Conservation (phyloP, 1,139 yeast species). For the Geotrichum reessii region DNA sequence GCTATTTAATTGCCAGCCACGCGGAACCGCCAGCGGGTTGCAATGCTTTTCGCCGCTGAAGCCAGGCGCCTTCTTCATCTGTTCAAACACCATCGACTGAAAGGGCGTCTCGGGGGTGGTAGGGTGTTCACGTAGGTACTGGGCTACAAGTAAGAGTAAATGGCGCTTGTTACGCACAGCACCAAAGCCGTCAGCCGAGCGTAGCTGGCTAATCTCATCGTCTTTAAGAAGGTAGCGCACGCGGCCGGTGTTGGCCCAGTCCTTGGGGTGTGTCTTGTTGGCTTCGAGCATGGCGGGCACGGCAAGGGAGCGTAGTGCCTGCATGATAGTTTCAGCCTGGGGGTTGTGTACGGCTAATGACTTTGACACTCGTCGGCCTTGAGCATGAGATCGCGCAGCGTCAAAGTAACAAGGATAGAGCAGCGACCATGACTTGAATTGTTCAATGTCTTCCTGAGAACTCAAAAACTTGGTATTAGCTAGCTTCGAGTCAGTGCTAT, state of each 20-base stretch:
- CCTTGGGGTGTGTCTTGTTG: constrained; percentile 90
- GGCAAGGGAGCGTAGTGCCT: constrained; percentile 48
- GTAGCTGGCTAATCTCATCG: constrained; percentile 34
- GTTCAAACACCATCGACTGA: constrained; percentile 50
- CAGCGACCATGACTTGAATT: constrained; percentile 62
- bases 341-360: constrained; percentile 78
- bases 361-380: constrained; percentile 76
- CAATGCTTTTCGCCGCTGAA: constrained; percentile 43
- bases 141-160: constrained; percentile 55
- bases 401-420: constrained; percentile 93
- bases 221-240: constrained; percentile 64
- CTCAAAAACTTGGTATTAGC: constrained; percentile 5
- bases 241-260: constrained; percentile 94
- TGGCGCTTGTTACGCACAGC: constrained; percentile 56
- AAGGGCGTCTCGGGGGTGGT: constrained; percentile 62
- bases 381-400: constrained; percentile 60
- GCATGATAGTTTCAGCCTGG: constrained; percentile 72
- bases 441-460: constrained; percentile 46
- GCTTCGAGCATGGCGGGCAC: constrained; percentile 43
- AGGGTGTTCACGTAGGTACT: constrained; percentile 60
- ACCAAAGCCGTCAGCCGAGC: constrained; percentile 12
- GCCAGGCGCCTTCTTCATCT: constrained; percentile 44
- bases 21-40: constrained; percentile 65
- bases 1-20: constrained; percentile 78
- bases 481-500: constrained; percentile 1